phyloP scores from a whole-genome alignment of 768 basidiomycete species.

The Agrocybe pediades region DNA sequence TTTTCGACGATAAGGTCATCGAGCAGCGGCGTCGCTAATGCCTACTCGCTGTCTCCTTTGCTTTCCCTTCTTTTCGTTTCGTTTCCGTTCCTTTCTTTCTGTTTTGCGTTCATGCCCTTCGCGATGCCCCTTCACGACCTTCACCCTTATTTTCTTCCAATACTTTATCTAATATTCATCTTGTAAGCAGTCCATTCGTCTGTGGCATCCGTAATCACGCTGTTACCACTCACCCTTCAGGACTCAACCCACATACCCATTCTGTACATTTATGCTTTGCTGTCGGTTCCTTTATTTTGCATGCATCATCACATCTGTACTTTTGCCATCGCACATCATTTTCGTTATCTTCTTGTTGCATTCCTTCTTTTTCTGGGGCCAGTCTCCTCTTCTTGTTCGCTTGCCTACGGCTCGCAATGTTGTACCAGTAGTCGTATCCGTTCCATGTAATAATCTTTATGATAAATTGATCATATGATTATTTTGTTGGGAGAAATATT shows the following conservation, averaged over 20 bases:
- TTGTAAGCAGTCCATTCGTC: constrained; percentile 15
- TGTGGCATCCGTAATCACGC: not conserved
- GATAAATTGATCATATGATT: not conserved
- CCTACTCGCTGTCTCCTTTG: constrained; percentile 8
- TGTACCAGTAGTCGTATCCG: not conserved
- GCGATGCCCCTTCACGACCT: constrained; percentile 19
- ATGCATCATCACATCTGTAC: constrained; percentile 6
- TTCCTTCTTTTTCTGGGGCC: too few relatives aligned
- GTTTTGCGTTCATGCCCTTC: constrained; percentile 3
- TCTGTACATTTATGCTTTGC: not conserved
- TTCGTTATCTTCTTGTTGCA: not conserved
- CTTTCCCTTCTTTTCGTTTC: not conserved
- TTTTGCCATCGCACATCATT: not conserved
- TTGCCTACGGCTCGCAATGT: not conserved
- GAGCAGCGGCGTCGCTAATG: constrained; percentile 6
- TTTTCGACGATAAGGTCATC: constrained; percentile 17
- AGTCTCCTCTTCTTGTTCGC: not conserved
- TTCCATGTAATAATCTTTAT: not conserved
- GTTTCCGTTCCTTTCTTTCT: constrained; percentile 5
- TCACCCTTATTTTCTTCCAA: constrained; percentile 11
- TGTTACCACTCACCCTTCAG: constrained; percentile 16
- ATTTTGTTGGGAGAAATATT: not conserved
- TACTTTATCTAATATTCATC: constrained; percentile 12
- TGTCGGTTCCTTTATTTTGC: constrained; percentile 5
- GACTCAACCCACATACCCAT: constrained; percentile 10